Evolutionary conservation across 805 yeast genomes (phyloP), one percentile per base, ranked within the genome.

Genomic region (Yamadazyma scolyti): DNA sequence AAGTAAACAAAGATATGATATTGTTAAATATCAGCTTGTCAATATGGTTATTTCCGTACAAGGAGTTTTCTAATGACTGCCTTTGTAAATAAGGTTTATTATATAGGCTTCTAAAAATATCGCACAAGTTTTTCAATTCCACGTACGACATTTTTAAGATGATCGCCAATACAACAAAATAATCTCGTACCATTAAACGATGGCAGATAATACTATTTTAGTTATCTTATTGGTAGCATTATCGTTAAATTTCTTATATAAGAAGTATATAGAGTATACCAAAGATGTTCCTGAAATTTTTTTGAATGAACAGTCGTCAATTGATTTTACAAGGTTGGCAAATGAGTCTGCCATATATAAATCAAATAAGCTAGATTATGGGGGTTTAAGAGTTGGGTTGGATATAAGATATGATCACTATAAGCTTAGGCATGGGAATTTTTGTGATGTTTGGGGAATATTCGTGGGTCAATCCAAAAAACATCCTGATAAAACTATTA

Each of bases 281-380:
- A 66, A 71, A 30, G 88, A 82, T 44, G 72, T 79, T 16, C 73
- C 73, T 33, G 75, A 73, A 27, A 56, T 75, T 20, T 80, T 80
- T 9, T 56, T 81, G 19, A 52, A 58, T 21, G 71, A 75, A 43
- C 96, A 88, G 54, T 72, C 94, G 2, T 67, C 77, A 13, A 56
- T 81, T 20, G 73, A 82, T 2, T 58, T 78, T 5, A 79, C 85
- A 1, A 65, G 95, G n/a, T 64, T 70, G 25, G 63, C 66, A 4
- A 66, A 72, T 29, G 95, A 88, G 52, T 74, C 89, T 10, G 89
- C 95, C 0, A 64, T 83, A 8, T 79, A 83, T 54, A 71, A 93
- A 40, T 81, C 87, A 30, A 76, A 77, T 27, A 77, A 82, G 43
- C 75, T 83, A 19, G 93, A 89, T 14, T 78, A 75, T 49, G 84